Percentiles rank a stretch among this genome's conserved stretches.
These are phyloP conservation scores for Aspergillus pseudoterreus DNA, from an alignment of 2,329 filamentous ascomycete species.

Conservation along the genomic window DNA sequence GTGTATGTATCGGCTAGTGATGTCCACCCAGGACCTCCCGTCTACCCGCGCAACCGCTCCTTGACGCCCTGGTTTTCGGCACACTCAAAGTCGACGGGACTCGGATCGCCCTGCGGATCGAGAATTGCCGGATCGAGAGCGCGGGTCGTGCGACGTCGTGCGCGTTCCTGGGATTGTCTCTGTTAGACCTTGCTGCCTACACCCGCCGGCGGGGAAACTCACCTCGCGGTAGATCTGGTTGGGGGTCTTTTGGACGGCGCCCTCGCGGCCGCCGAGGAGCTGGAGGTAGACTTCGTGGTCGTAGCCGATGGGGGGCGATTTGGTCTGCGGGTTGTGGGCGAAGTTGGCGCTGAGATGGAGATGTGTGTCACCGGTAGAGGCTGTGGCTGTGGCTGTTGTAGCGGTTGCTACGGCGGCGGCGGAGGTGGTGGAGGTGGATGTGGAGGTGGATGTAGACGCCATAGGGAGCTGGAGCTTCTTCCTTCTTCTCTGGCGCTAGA, in stretches of 20 bases:
- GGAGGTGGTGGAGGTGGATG: background rate
- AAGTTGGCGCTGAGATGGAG: slow-evolving; percentile 47
- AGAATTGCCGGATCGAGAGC: slow-evolving; percentile 27
- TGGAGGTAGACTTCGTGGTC: slow-evolving; percentile 31
- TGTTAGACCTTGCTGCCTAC: background rate
- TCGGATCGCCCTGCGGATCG: slow-evolving; percentile 22
- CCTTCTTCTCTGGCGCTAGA: background rate
- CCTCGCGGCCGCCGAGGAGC: slow-evolving; percentile 18
- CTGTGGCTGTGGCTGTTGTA: slow-evolving; percentile 40
- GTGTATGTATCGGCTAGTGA: too few relatives aligned
- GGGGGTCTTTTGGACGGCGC: slow-evolving; percentile 21
- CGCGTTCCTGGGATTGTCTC: slow-evolving; percentile 20
- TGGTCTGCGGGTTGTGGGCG: slow-evolving; percentile 8
- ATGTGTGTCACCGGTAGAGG: too few relatives aligned
- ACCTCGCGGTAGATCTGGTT: slow-evolving; percentile 31
- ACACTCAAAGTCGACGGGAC: slow-evolving; percentile 26
- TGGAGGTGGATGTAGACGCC: slow-evolving; percentile 1
- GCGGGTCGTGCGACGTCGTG: slow-evolving; percentile 17
- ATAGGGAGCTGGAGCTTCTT: background rate
- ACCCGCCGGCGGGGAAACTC: background rate
- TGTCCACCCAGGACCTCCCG: background rate
- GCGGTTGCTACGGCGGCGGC: background rate
- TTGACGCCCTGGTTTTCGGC: slow-evolving; percentile 18
- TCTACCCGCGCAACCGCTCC: slow-evolving; percentile 6
- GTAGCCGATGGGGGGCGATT: slow-evolving; percentile 22